phyloP scores from a whole-genome alignment of 768 basidiomycete species.

The Lactifluus echinatus region DNA sequence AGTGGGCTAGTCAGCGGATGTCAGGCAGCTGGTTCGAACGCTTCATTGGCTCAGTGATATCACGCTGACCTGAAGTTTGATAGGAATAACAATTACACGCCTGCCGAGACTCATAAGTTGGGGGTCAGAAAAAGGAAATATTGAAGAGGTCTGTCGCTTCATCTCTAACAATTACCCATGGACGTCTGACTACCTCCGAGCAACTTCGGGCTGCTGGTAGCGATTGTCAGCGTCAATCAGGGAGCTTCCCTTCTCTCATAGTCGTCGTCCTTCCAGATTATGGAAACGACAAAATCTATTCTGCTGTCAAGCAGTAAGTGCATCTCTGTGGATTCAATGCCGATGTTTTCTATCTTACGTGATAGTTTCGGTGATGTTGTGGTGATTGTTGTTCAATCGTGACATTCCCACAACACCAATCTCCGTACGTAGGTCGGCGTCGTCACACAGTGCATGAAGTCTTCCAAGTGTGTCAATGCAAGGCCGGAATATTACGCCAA shows the following conservation, averaged over 20 bases:
- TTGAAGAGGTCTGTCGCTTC: conserved; percentile 24
- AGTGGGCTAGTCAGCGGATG: conserved; percentile 41
- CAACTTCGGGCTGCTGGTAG: conserved; percentile 45
- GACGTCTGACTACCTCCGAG: conserved; percentile 21
- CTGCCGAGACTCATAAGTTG: conserved; percentile 38
- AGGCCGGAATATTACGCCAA: conserved; percentile 77
- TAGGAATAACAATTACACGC: conserved; percentile 52
- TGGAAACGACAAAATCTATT: conserved; percentile 69
- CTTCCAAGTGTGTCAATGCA: conserved; percentile 54
- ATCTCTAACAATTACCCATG: background rate
- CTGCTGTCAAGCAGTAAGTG: conserved; percentile 67
- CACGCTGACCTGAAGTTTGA: background rate
- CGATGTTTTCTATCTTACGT: background rate
- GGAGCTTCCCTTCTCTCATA: conserved; percentile 45
- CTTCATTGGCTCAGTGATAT: background rate
- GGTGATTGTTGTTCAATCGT: conserved; percentile 28
- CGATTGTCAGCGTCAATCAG: conserved; percentile 34
- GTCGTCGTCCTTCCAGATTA: conserved; percentile 69
- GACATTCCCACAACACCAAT: background rate
- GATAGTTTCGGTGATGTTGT: conserved; percentile 63
- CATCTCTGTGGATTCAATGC: background rate
- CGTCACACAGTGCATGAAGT: conserved; percentile 72
- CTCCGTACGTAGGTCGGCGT: conserved; percentile 46
- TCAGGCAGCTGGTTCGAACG: conserved; percentile 46
- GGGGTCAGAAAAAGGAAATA: conserved; percentile 48